Conservation (phyloP, 495 filamentous ascomycete species). For the Hyaloscypha finlandica region DNA sequence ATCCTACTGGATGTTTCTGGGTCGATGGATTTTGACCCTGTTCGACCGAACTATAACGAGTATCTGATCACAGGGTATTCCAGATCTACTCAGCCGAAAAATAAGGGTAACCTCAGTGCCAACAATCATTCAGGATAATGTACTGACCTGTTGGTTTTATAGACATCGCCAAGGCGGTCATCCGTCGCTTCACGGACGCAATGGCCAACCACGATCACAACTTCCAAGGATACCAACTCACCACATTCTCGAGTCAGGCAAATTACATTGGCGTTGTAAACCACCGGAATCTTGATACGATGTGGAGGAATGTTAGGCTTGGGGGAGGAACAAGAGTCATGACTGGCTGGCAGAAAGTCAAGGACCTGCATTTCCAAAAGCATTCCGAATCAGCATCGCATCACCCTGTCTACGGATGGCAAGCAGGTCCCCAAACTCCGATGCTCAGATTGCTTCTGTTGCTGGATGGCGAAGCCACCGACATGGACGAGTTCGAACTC, state of each 20-base stretch:
- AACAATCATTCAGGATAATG: neutral
- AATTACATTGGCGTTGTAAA: constrained; percentile 43
- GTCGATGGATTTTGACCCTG: constrained; percentile 47
- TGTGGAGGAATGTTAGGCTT: constrained; percentile 41
- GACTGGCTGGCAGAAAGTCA: constrained; percentile 51
- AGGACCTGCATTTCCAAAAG: constrained; percentile 50
- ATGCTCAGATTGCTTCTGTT: constrained; percentile 46
- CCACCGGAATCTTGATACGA: constrained; percentile 39
- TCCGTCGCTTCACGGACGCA: constrained; percentile 47
- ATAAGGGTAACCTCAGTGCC: constrained; percentile 39
- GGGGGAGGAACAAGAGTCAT: constrained; percentile 47
- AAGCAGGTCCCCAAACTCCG: constrained; percentile 48
- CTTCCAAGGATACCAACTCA: constrained; percentile 43
- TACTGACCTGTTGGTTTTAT: constrained; percentile 8
- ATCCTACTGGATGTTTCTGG: constrained; percentile 49
- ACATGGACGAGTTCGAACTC: constrained; percentile 54
- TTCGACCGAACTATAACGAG: constrained; percentile 44
- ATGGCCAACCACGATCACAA: constrained; percentile 47
- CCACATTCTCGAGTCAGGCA: constrained; percentile 43
- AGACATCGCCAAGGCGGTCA: constrained; percentile 47
- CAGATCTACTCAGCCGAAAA: constrained; percentile 45
- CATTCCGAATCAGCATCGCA: constrained; percentile 47
- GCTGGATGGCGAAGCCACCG: constrained; percentile 47
- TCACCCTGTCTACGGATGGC: constrained; percentile 51
- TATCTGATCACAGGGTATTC: constrained; percentile 44